Evolutionary conservation across 805 yeast genomes (phyloP).

Genomic region (Wickerhamomyces ciferrii): DNA sequence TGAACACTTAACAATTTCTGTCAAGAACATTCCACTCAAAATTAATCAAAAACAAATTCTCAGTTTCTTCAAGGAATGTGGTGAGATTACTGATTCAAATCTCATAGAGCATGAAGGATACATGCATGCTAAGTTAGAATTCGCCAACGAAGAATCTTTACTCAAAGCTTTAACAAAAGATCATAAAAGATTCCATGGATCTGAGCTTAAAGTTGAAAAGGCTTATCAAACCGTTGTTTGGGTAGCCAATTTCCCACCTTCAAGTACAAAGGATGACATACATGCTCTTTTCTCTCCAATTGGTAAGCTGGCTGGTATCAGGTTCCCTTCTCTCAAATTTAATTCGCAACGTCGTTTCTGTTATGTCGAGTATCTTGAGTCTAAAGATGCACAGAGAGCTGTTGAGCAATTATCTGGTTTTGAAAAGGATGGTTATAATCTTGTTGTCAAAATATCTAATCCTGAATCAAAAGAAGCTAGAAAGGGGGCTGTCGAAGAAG

Average conservation of each 20-base stretch:
- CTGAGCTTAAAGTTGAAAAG: conserved; percentile 39
- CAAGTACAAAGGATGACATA: conserved; percentile 34
- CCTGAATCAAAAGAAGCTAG: conserved; percentile 40
- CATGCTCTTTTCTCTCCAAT: conserved; percentile 30
- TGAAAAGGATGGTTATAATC: conserved; percentile 28
- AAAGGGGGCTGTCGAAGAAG: conserved; percentile 43
- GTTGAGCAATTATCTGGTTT: conserved; percentile 34
- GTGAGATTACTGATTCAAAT: conserved; percentile 37
- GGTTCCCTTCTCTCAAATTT: conserved; percentile 60
- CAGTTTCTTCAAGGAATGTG: conserved; percentile 56
- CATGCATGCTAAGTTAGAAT: conserved; percentile 53
- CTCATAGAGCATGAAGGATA: conserved; percentile 10
- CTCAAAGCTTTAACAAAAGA: conserved; percentile 58
- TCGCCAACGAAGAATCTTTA: conserved; percentile 39
- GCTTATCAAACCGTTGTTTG: conserved; percentile 52
- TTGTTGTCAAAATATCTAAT: conserved; percentile 59
- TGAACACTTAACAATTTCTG: conserved; percentile 55
- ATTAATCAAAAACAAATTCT: conserved; percentile 33
- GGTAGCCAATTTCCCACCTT: conserved; percentile 72
- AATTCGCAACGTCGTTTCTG: conserved; percentile 64
- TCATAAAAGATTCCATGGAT: conserved; percentile 38
- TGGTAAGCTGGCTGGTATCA: conserved; percentile 41
- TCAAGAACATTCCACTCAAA: conserved; percentile 38
- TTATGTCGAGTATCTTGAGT: conserved; percentile 51
- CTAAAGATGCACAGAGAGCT: conserved; percentile 41